Percentiles rank a stretch among this genome's conserved stretches.
phyloP scores from a whole-genome alignment of 208 protist species.

The Wallacemonas sp. region DNA sequence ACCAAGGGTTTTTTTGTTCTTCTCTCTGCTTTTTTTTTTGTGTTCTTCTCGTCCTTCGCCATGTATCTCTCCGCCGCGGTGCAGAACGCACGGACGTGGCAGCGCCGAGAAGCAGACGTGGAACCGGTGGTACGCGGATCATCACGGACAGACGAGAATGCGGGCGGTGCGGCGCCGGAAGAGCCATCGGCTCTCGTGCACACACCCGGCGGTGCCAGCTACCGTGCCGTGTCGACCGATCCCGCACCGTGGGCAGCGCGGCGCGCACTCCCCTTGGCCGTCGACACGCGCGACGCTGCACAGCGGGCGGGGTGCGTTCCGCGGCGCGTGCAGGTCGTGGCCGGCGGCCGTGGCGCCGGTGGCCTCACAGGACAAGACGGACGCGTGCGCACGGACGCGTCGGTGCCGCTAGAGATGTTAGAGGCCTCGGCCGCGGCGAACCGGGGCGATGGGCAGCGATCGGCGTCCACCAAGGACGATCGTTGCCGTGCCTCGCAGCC shows the following conservation, averaged over 20 bases:
- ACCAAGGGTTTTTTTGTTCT: neutral
- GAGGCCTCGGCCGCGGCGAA: neutral
- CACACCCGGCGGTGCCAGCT: too few relatives aligned
- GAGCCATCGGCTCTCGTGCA: too few relatives aligned
- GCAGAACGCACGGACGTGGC: neutral
- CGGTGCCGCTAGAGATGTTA: neutral
- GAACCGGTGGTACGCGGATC: too few relatives aligned
- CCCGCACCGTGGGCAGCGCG: too few relatives aligned
- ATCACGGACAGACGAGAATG: too few relatives aligned
- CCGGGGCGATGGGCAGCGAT: neutral
- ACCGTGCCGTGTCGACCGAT: too few relatives aligned
- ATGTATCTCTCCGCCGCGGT: slow-evolving; percentile 3
- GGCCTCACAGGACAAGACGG: neutral
- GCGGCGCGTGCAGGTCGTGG: too few relatives aligned
- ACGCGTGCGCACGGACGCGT: neutral
- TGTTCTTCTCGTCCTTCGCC: neutral
- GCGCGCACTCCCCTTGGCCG: too few relatives aligned
- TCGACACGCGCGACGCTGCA: neutral
- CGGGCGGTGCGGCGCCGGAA: too few relatives aligned
- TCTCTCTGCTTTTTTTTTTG: neutral
- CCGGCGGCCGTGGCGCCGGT: neutral
- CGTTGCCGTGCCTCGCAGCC: neutral
- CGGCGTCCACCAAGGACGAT: too few relatives aligned
- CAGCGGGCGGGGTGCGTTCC: too few relatives aligned
- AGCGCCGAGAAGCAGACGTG: neutral